Evolutionary conservation across 2,329 filamentous ascomycete genomes (phyloP), one percentile per base, ranked within the genome.

Genomic region (Chaetomium sp.): DNA sequence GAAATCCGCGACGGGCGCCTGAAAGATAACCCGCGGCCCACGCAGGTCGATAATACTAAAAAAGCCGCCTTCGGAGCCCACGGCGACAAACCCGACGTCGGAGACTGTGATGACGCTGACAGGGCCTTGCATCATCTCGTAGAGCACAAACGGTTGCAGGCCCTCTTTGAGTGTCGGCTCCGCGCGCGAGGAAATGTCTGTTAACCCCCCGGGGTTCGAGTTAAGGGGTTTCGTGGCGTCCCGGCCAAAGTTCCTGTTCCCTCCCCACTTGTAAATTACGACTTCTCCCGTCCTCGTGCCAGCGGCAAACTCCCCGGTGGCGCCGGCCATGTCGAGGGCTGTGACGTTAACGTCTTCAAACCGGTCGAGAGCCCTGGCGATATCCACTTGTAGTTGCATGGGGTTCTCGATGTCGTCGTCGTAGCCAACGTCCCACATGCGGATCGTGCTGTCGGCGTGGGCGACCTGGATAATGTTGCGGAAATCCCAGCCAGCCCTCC

Each of bases 371-470:
- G 94, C 91, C 68, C 92, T 85, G 7, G 91, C 90, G 45, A 98
- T 82, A 72, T 99, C 94, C 6, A 96, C 87, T 78, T 99, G 94
- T 27, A 98, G 80, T 60, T 92, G 83, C 4, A 83, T 82, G 13
- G 87, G 83, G 72, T 98, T 98, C 76, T 99, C 95, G 58, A 99
- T 90, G 72, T 97, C 92, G 73, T 99, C 95, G 16, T 87, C 91
- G 72, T 96, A 91, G 0, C 95, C 95, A 23, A 90, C 87, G 76
- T 99, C 95, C 93, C 93, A 99, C 7, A 98, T 81, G 35, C 93
- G 85, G n/a, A 99, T 82, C 0, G 91, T 96, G 60, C 93, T 92
- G 76, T 99, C 95, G 3, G 90, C 92, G 75, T 99, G 94, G 0
- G 92, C 90, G 4, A 91, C 92, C 67, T 94, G 90, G 7, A 97